Evolutionary conservation across 768 basidiomycete genomes (phyloP).

Genomic region (Chalciporus chontae): DNA sequence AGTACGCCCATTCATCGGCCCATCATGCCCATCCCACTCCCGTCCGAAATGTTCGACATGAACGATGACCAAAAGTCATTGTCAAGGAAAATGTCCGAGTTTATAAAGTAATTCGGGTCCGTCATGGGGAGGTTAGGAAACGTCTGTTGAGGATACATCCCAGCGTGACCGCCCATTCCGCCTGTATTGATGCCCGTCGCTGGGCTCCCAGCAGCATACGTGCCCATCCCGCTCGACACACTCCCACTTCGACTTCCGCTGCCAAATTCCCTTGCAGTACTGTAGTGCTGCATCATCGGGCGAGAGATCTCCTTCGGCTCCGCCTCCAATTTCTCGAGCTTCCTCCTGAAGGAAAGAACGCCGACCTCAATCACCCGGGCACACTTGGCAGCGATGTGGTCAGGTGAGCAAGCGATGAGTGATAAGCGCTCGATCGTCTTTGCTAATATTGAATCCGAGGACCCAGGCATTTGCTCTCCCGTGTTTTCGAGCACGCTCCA

Average conservation of each 20-base stretch:
- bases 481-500: constrained; percentile 37
- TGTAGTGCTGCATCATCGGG: constrained; percentile 22
- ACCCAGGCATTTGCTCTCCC: constrained; percentile 33
- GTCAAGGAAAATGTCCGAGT: constrained; percentile 40
- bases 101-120: constrained; percentile 31
- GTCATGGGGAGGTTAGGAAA: constrained; percentile 23
- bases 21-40: constrained; percentile 11
- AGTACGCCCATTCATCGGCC: background rate
- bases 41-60: constrained; percentile 33
- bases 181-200: background rate
- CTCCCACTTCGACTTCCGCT: constrained; percentile 14
- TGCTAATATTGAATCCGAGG: constrained; percentile 36
- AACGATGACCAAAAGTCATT: constrained; percentile 43
- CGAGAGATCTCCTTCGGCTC: constrained; percentile 18
- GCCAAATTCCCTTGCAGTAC: constrained; percentile 16
- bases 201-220: constrained; percentile 14
- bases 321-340: constrained; percentile 22
- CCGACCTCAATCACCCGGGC: constrained; percentile 39
- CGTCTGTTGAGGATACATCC: constrained; percentile 17
- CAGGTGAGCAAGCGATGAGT: constrained; percentile 34
- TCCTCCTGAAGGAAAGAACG: constrained; percentile 28
- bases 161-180: background rate
- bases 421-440: constrained; percentile 34
- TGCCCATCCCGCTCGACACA: constrained; percentile 14
- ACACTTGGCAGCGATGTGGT: constrained; percentile 40